Conservation (phyloP, 768 basidiomycete genomes). For the Podaxis carcinomalis region DNA sequence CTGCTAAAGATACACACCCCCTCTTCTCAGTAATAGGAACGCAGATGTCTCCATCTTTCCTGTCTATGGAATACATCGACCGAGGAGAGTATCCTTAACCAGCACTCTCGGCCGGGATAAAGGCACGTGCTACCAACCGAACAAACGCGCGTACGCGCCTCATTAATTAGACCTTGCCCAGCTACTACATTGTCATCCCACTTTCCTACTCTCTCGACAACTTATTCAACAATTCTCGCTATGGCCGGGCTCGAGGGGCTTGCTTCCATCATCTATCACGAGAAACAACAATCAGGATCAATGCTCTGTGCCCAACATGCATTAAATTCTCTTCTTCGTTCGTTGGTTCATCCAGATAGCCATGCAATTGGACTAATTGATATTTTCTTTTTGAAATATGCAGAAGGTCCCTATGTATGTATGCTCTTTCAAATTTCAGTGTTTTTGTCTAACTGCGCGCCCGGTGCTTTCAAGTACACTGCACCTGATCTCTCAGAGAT, state of each 20-base stretch:
- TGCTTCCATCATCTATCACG: constrained; percentile 64
- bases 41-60: not conserved
- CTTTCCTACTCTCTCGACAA: not conserved
- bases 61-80: not conserved
- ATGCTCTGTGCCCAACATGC: constrained; percentile 89
- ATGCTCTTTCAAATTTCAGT: not conserved
- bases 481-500: constrained; percentile 76
- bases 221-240: not conserved
- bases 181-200: not conserved
- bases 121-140: not conserved
- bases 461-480: constrained; percentile 50
- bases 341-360: constrained; percentile 23
- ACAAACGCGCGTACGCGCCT: not conserved
- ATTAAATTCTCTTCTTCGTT: constrained; percentile 76
- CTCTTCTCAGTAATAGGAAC: not conserved
- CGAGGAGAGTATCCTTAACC: not conserved
- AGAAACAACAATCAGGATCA: constrained; percentile 71
- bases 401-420: constrained; percentile 43
- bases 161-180: not conserved
- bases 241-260: constrained; percentile 63
- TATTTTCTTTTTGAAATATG: constrained; percentile 10
- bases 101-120: not conserved
- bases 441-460: not conserved
- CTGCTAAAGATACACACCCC: not conserved
- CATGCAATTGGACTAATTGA: not conserved